These are phyloP conservation scores for Puccinia coronata DNA, from an alignment of 1,284 basidiomycete species.

Conservation along the genomic window DNA sequence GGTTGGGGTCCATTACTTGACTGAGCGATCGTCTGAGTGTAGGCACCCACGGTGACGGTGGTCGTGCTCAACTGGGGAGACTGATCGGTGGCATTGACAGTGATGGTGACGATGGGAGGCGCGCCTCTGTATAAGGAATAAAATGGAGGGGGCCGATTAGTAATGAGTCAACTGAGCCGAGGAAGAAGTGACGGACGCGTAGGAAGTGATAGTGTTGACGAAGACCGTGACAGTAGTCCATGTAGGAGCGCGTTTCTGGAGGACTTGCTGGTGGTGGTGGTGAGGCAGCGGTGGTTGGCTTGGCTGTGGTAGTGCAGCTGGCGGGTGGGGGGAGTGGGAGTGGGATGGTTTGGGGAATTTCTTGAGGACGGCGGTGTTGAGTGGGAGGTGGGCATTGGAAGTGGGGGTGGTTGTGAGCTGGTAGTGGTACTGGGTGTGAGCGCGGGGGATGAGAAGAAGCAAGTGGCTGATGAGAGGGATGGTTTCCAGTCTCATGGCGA, in stretches of 20 bases:
- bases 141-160: neutral
- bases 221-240: slow-evolving; percentile 26
- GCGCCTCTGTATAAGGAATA: neutral
- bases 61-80: neutral
- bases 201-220: slow-evolving; percentile 2
- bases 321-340: neutral
- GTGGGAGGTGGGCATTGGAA: too few relatives aligned
- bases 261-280: neutral
- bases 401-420: too few relatives aligned
- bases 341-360: neutral
- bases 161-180: neutral
- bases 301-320: neutral
- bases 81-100: neutral
- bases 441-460: too few relatives aligned
- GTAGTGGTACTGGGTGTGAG: too few relatives aligned
- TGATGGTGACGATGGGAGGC: slow-evolving; percentile 4
- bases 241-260: slow-evolving; percentile 4
- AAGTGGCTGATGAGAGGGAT: too few relatives aligned
- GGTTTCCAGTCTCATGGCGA: too few relatives aligned
- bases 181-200: slow-evolving; percentile 17
- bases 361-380: neutral
- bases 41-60: slow-evolving; percentile 1
- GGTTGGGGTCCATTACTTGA: neutral
- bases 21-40: slow-evolving; percentile 5
- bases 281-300: too few relatives aligned